phyloP scores from a whole-genome alignment of 2,329 filamentous ascomycete genomes.

The Teratosphaeria viscida region DNA sequence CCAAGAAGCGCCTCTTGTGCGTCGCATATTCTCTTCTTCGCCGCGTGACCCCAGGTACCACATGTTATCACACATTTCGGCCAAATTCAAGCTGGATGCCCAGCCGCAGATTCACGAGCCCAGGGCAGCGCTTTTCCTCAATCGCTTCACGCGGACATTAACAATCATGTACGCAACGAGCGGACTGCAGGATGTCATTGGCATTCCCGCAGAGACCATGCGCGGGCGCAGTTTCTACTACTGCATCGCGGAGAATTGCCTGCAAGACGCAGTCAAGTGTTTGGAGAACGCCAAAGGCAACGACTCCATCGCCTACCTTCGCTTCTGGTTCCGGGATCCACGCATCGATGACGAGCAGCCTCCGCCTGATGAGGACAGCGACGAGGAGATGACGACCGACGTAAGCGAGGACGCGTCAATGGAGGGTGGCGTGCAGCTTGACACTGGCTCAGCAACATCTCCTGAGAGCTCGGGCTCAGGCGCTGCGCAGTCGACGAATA shows the following conservation, averaged over 20 bases:
- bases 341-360: conserved; percentile 37
- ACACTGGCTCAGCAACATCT: conserved; percentile 20
- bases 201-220: conserved; percentile 58
- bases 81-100: conserved; percentile 58
- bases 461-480: conserved; percentile 6
- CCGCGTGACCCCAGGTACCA: conserved; percentile 77
- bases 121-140: conserved; percentile 72
- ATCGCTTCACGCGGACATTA: conserved; percentile 72
- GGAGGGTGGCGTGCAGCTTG: conserved; percentile 39
- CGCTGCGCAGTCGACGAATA: conserved; percentile 24
- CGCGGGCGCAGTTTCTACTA: conserved; percentile 76
- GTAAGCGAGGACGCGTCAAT: conserved; percentile 39
- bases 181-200: conserved; percentile 64
- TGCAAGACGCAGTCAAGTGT: conserved; percentile 65
- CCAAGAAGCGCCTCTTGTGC: conserved; percentile 64
- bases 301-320: conserved; percentile 80
- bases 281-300: conserved; percentile 81
- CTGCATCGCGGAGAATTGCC: conserved; percentile 68
- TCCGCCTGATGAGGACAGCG: conserved; percentile 27
- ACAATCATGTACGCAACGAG: conserved; percentile 81
- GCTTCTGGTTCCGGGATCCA: conserved; percentile 75
- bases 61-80: conserved; percentile 76
- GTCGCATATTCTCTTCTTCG: conserved; percentile 70
- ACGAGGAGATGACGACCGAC: conserved; percentile 39
- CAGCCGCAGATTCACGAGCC: conserved; percentile 57